Conservation (phyloP, 2,329 filamentous ascomycete genomes). For the Paecilomyces variotii region DNA sequence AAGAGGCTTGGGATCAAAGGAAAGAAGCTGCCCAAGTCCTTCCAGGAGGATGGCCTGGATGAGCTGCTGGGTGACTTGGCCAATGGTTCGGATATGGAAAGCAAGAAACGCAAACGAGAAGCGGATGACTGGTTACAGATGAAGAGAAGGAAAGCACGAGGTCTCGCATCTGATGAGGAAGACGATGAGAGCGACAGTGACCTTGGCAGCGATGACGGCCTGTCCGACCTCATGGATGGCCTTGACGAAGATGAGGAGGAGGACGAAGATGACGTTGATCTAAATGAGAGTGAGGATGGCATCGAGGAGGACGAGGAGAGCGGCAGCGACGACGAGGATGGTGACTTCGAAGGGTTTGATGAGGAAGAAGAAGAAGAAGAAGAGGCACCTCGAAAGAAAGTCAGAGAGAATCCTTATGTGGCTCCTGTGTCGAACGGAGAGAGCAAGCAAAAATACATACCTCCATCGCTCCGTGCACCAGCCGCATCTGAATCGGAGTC, state of each 20-base stretch:
- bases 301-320: constrained; percentile 17
- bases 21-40: constrained; percentile 64
- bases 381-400: constrained; percentile 36
- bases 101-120: constrained; percentile 53
- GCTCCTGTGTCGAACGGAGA: constrained; percentile 52
- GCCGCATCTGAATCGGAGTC: constrained; percentile 58
- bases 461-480: constrained; percentile 68
- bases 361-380: constrained; percentile 32
- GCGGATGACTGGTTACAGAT: constrained; percentile 52
- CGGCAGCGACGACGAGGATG: constrained; percentile 27
- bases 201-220: constrained; percentile 24
- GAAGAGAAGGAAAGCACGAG: constrained; percentile 48
- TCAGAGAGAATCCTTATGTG: constrained; percentile 80
- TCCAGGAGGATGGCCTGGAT: constrained; percentile 75
- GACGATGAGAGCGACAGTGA: constrained; percentile 21
- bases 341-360: constrained; percentile 28
- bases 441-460: constrained; percentile 66
- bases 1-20: constrained; percentile 76
- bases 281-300: constrained; percentile 16
- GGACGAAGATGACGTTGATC: constrained; percentile 24
- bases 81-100: constrained; percentile 44
- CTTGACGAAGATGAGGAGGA: constrained; percentile 23
- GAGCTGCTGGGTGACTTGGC: constrained; percentile 65
- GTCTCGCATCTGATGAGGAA: constrained; percentile 16
- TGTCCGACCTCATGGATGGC: constrained; percentile 11